Evolutionary conservation across 2,329 filamentous ascomycete species (phyloP).

Genomic region (Fusarium falciforme): DNA sequence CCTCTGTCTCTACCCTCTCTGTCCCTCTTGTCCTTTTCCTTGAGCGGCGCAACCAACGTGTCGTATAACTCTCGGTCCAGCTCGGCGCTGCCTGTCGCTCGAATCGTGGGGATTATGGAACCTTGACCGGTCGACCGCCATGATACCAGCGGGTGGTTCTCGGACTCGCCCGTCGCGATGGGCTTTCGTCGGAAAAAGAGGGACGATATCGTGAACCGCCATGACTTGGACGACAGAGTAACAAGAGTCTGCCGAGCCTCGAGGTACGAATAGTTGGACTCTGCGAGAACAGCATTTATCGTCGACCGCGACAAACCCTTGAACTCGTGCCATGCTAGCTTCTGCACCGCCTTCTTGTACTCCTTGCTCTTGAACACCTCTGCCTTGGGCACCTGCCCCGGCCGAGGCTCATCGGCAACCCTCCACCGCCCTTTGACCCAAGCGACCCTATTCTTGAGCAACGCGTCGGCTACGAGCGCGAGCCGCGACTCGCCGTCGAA

Average conservation of each 20-base stretch:
- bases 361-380: slow-evolving; percentile 75
- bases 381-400: slow-evolving; percentile 61
- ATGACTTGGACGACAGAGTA: slow-evolving; percentile 77
- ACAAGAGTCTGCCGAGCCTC: slow-evolving; percentile 77
- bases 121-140: slow-evolving; percentile 69
- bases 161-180: slow-evolving; percentile 63
- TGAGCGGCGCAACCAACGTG: slow-evolving; percentile 67
- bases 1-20: slow-evolving; percentile 64
- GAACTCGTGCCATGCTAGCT: slow-evolving; percentile 80
- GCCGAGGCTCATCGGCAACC: slow-evolving; percentile 52
- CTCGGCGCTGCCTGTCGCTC: slow-evolving; percentile 73
- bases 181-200: slow-evolving; percentile 76
- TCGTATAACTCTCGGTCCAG: slow-evolving; percentile 71
- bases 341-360: slow-evolving; percentile 77
- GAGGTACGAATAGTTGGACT: slow-evolving; percentile 83
- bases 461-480: slow-evolving; percentile 79
- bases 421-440: slow-evolving; percentile 78
- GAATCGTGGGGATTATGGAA: slow-evolving; percentile 69
- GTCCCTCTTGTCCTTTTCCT: slow-evolving; percentile 54
- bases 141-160: slow-evolving; percentile 71
- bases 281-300: slow-evolving; percentile 82
- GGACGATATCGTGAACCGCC: slow-evolving; percentile 79
- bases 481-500: slow-evolving; percentile 82
- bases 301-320: slow-evolving; percentile 78
- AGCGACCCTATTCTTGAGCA: slow-evolving; percentile 77